Base-by-base conservation (phyloP, 148 eudicot genomes). In the Diospyros kaki region DNA sequence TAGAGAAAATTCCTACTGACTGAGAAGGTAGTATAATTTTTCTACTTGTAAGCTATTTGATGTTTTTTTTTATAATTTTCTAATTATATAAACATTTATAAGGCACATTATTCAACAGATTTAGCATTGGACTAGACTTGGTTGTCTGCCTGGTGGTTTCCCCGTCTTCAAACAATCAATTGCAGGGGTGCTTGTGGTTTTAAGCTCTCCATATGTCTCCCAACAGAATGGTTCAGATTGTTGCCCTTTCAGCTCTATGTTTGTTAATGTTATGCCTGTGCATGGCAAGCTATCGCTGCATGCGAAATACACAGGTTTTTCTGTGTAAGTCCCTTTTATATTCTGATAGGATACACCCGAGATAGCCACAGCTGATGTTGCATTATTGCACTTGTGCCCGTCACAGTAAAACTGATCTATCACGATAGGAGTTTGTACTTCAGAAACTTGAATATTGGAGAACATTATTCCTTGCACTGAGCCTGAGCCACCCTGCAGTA, bases 361-460 rank as follows among this genome's bases (percentile, higher is more conserved):
- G 28, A 28, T 28, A 28, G 28, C 28, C 28, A 28, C 28, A 28
- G 28, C 28, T 28, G 28, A 28, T 28, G 28, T 28, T 28, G 28
- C 28, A 28, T 28, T 28, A 28, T 28, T 28, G 28, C 28, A 28
- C 28, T 28, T 28, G 28, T 28, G 28, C 28, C 28, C 28, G 28
- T 28, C 28, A 28, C 28, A 28, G 28, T 28, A 28, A 28, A 28
- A 28, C 28, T 28, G 28, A 28, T 28, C 28, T 28, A 28, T 28
- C 28, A 28, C 28, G 48, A 79, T 82, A 0, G 85, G 77, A 12
- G 45, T 72, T 40, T 76, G 52, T 4, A 79, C 85, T 52, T 72
- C 71, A 15, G 82, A 82, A 18, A 79, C 77, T 67, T 79, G 82
- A 55, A 82, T 79, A 42, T 79, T 82, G 13, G 80, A 73, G 60